These are phyloP conservation scores for Lactifluus piperatus DNA, from an alignment of 768 basidiomycete species.

Conservation along the genomic window DNA sequence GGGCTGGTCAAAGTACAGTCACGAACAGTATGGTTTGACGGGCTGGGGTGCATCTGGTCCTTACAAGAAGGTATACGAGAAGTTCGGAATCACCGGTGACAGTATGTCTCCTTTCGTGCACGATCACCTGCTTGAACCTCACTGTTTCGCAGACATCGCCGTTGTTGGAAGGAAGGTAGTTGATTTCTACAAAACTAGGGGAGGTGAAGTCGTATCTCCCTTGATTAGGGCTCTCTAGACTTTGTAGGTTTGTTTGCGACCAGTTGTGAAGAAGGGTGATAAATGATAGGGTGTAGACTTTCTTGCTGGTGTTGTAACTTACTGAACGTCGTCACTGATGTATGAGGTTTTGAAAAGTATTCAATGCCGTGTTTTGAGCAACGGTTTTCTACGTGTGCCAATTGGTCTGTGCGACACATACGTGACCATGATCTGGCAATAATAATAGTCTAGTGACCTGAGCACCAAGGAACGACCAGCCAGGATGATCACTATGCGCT, in stretches of 20 bases:
- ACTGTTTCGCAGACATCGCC: slow-evolving; percentile 52
- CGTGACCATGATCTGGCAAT: not conserved
- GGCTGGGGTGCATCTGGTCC: slow-evolving; percentile 88
- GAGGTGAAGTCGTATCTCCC: slow-evolving; percentile 63
- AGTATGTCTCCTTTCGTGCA: slow-evolving; percentile 36
- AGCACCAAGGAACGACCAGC: not conserved
- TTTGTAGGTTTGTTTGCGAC: not conserved
- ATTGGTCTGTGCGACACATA: not conserved
- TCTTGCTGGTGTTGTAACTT: not conserved
- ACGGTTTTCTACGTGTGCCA: not conserved
- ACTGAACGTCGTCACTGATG: not conserved
- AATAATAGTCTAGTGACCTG: not conserved
- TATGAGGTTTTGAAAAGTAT: not conserved
- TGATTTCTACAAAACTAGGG: slow-evolving; percentile 76
- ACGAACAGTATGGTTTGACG: slow-evolving; percentile 74
- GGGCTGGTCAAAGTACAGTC: slow-evolving; percentile 87
- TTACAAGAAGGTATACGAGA: slow-evolving; percentile 84
- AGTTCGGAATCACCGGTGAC: slow-evolving; percentile 74
- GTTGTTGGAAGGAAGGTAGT: slow-evolving; percentile 78
- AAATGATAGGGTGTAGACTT: not conserved
- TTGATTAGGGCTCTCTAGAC: slow-evolving; percentile 59
- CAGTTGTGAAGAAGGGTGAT: not conserved
- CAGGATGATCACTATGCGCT: slow-evolving; percentile 8
- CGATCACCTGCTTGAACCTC: not conserved
- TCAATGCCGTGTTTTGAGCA: not conserved